phyloP scores from a whole-genome alignment of 164 flowering plant species.

The Pachysandra terminalis region DNA sequence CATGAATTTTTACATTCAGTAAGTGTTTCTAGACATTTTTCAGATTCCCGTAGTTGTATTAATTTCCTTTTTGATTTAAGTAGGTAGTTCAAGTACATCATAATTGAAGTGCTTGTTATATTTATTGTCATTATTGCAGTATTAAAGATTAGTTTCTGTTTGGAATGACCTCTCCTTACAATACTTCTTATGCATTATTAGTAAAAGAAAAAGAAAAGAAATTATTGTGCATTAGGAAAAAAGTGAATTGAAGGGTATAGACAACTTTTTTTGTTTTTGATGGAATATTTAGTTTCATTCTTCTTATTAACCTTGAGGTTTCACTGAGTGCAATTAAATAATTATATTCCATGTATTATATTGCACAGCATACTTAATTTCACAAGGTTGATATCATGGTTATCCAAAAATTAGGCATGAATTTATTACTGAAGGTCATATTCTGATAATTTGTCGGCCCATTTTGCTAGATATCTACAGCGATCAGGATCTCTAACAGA shows the following conservation, averaged over 20 bases:
- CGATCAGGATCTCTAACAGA: slow-evolving; percentile 39
- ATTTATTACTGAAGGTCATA: neutral
- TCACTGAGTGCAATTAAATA: too few species aligned
- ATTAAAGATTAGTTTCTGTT: neutral
- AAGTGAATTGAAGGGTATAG: neutral
- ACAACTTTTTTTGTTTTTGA: too few species aligned
- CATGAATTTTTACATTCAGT: slow-evolving; percentile 90
- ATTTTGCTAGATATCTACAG: slow-evolving; percentile 64
- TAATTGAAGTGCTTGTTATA: neutral
- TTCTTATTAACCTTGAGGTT: too few species aligned
- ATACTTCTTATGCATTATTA: neutral
- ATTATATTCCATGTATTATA: neutral
- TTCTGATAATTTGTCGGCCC: slow-evolving; percentile 9
- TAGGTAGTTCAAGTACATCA: neutral
- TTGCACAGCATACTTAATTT: neutral
- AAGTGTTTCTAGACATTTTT: too few species aligned
- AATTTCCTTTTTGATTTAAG: neutral
- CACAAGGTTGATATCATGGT: neutral
- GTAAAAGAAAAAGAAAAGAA: neutral
- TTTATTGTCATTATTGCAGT: slow-evolving; percentile 2
- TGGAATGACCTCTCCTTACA: neutral
- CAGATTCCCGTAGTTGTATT: neutral
- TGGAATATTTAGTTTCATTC: too few species aligned
- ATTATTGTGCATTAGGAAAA: neutral
- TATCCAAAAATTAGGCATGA: neutral